Percentiles rank a stretch among this genome's conserved stretches.
Conservation (phyloP, 1,284 basidiomycete genomes). For the Apiotrichum mycotoxinovorans region DNA sequence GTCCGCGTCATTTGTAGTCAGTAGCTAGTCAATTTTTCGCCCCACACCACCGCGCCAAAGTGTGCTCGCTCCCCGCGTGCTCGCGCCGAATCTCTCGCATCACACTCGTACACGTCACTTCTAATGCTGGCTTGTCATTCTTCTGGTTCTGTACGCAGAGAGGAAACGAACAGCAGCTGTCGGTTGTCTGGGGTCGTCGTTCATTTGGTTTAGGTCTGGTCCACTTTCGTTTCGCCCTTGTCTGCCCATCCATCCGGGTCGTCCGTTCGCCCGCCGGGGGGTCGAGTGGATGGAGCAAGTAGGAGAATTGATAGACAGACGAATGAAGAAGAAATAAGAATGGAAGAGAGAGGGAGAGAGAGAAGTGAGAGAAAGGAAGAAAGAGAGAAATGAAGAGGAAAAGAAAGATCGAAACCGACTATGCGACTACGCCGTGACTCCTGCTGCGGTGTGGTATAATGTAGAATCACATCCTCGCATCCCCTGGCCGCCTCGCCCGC, state of each 20-base stretch:
- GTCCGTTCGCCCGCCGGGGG: too few species aligned
- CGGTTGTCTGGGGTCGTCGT: background rate
- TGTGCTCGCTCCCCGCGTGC: too few species aligned
- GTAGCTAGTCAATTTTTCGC: too few species aligned
- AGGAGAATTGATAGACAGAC: too few species aligned
- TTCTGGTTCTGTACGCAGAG: background rate
- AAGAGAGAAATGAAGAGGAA: background rate
- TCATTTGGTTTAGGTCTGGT: background rate
- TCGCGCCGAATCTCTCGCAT: constrained; percentile 4
- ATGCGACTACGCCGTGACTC: background rate
- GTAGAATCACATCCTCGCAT: background rate
- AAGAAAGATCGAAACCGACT: background rate
- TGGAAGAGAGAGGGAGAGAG: background rate
- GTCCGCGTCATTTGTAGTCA: too few species aligned
- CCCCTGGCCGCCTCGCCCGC: background rate
- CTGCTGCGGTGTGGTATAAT: constrained; percentile 3
- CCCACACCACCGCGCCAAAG: too few species aligned
- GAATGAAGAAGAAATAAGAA: background rate
- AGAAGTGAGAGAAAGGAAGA: background rate
- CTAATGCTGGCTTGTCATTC: constrained; percentile 6
- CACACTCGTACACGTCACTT: constrained; percentile 8
- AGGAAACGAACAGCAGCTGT: background rate
- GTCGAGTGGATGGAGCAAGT: too few species aligned
- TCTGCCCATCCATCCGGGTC: too few species aligned
- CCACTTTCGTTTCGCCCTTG: background rate